Evolutionary conservation across 352 stramenopile genomes (phyloP).

Genomic region (Phytophthora meadii): DNA sequence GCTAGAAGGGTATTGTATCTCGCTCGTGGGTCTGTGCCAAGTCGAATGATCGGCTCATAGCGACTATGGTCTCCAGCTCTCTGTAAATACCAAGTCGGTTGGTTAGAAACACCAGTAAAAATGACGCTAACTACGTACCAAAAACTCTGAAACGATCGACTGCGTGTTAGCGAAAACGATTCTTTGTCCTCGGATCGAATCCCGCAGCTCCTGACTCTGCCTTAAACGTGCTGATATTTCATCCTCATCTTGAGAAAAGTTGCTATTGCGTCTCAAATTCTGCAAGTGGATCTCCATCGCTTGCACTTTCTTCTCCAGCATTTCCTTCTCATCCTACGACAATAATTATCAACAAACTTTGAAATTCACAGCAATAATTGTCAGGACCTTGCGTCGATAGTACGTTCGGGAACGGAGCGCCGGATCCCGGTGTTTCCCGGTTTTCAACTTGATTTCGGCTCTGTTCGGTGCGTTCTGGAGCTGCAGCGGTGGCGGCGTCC

Average conservation of each 20-base stretch:
- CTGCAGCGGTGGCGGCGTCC: conserved; percentile 15
- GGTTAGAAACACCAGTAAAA: background rate
- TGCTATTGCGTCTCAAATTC: conserved; percentile 20
- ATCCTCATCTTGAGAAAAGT: conserved; percentile 9
- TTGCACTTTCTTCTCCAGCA: conserved; percentile 39
- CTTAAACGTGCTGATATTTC: conserved; percentile 20
- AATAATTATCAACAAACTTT: background rate
- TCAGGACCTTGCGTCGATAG: conserved; percentile 35
- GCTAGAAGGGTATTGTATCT: conserved; percentile 43
- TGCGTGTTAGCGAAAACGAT: conserved; percentile 46
- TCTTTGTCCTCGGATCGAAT: conserved; percentile 42
- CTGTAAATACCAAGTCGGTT: conserved; percentile 13
- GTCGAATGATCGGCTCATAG: conserved; percentile 46
- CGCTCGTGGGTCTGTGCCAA: conserved; percentile 32
- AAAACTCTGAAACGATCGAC: conserved; percentile 44
- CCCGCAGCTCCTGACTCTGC: conserved; percentile 38
- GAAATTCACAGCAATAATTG: background rate
- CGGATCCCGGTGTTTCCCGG: conserved; percentile 11
- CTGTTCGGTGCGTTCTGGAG: background rate
- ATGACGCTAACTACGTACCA: conserved; percentile 23
- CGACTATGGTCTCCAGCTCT: conserved; percentile 34
- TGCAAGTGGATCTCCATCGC: conserved; percentile 38
- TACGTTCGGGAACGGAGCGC: conserved; percentile 31
- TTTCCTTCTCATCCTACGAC: conserved; percentile 44
- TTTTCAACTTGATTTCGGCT: background rate